Evolutionary conservation across 495 filamentous ascomycete species (phyloP).

Genomic region (Aspergillus panamensis): DNA sequence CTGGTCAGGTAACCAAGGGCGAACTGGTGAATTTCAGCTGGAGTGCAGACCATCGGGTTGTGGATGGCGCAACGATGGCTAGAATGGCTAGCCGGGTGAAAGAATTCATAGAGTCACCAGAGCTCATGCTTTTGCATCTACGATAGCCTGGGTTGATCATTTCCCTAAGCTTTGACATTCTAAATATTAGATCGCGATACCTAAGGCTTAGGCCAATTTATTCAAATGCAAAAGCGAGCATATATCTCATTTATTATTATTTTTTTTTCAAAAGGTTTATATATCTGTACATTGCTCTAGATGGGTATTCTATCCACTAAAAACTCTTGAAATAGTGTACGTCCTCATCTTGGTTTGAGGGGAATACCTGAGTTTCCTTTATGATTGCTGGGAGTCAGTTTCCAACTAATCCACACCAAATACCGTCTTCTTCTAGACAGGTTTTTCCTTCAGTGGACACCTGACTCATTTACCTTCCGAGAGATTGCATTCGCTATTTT

Average conservation of each 20-base stretch:
- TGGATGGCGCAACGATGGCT: slow-evolving; percentile 94
- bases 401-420: too few relatives aligned
- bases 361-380: too few relatives aligned
- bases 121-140: slow-evolving; percentile 65
- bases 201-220: too few relatives aligned
- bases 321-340: too few relatives aligned
- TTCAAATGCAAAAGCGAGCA: too few relatives aligned
- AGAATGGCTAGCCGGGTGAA: slow-evolving; percentile 78
- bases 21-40: slow-evolving; percentile 92
- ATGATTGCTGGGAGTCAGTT: too few relatives aligned
- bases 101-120: slow-evolving; percentile 75
- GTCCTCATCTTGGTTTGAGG: too few relatives aligned
- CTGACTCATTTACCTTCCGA: slow-evolving; percentile 13
- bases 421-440: slow-evolving; percentile 11
- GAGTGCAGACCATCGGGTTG: slow-evolving; percentile 93
- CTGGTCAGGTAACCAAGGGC: slow-evolving; percentile 83
- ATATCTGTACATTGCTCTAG: too few relatives aligned
- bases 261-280: too few relatives aligned
- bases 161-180: background rate
- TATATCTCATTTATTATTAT: too few relatives aligned
- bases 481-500: slow-evolving; percentile 22
- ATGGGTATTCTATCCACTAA: too few relatives aligned
- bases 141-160: slow-evolving; percentile 27
- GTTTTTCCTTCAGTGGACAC: slow-evolving; percentile 12
- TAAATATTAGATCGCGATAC: too few relatives aligned